Evolutionary conservation across 306 rosid genomes (phyloP).

Genomic region (Pyrus bretschneideri): DNA sequence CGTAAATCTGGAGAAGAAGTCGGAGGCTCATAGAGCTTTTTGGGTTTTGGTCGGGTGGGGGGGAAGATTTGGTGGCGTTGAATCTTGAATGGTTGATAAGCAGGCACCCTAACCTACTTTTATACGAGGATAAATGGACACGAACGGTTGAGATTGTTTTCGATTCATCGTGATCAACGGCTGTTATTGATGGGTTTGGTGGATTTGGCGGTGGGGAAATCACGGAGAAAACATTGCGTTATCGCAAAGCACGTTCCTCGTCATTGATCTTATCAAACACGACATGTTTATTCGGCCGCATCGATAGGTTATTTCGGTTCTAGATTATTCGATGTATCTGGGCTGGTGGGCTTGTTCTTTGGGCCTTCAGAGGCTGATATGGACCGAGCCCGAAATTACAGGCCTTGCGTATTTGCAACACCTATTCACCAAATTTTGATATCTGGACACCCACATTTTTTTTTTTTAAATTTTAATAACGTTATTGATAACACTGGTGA

Average conservation of each 20-base stretch:
- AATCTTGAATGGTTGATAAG: background rate
- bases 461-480: no score
- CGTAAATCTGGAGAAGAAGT: slow-evolving; percentile 2
- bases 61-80: background rate
- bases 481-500: no score
- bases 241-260: background rate
- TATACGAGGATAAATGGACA: background rate
- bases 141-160: slow-evolving; percentile 8
- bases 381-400: background rate
- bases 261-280: background rate
- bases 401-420: background rate
- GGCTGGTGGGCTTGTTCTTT: background rate
- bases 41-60: no score
- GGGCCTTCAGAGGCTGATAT: background rate
- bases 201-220: background rate
- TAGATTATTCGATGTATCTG: background rate
- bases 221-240: background rate
- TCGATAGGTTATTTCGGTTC: background rate
- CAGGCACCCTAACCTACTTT: background rate
- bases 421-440: no score
- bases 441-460: no score
- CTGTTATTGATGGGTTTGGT: background rate
- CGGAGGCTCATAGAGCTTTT: background rate
- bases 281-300: background rate
- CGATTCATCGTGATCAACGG: background rate